These are phyloP conservation scores for Talaromyces piceae DNA, from an alignment of 2,329 filamentous ascomycete species.

Conservation along the genomic window DNA sequence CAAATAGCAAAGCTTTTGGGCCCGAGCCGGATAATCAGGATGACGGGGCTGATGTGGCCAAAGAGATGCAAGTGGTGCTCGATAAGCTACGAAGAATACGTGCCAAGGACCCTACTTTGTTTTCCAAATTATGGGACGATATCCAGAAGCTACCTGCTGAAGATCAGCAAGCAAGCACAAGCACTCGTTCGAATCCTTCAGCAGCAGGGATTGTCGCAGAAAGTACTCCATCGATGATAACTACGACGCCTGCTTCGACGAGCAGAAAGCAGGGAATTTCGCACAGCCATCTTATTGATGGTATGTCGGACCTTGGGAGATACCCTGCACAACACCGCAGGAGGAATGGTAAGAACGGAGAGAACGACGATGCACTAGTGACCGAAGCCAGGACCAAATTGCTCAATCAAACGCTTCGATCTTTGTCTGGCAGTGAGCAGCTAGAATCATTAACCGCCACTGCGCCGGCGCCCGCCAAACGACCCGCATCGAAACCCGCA, in stretches of 20 bases:
- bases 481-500: neutral
- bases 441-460: neutral
- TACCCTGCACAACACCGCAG: slow-evolving; percentile 9
- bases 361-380: neutral
- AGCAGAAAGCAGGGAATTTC: neutral
- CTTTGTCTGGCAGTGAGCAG: neutral
- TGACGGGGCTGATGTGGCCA: slow-evolving; percentile 35
- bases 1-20: neutral
- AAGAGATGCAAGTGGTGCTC: slow-evolving; percentile 48
- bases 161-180: neutral
- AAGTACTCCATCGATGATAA: neutral
- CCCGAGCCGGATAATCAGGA: neutral
- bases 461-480: neutral
- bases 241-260: neutral
- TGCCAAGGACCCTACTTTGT: slow-evolving; percentile 45
- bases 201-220: neutral
- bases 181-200: neutral
- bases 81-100: slow-evolving; percentile 53
- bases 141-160: slow-evolving; percentile 7
- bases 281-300: neutral
- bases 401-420: slow-evolving; percentile 3
- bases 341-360: neutral
- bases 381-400: slow-evolving; percentile 4
- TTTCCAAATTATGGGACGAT: slow-evolving; percentile 39
- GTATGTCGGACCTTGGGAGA: slow-evolving; percentile 8